Evolutionary conservation across 768 basidiomycete genomes (phyloP), one percentile per base, ranked within the genome.

Genomic region (Sarcodon sp.): DNA sequence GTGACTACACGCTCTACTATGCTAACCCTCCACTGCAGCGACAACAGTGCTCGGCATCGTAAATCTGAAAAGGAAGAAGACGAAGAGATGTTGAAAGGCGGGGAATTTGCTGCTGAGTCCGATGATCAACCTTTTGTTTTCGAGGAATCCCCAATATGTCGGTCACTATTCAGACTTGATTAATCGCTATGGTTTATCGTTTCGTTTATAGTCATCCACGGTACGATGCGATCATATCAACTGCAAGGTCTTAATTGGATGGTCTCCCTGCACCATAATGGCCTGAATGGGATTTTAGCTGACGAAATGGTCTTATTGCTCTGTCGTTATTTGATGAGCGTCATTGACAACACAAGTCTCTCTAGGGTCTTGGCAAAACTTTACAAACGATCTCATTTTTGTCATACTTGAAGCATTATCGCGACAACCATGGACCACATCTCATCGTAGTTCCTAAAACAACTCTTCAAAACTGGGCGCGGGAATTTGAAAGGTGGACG

Each of bases 61-160:
- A 96, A 92, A 63, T 92, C 89, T 0, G 96, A 99, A 64, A 96
- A 96, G 65, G 96, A 99, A 59, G 96, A 98, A 62, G 96, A 98
- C 47, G 92, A 94, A 53, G 94, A 99, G 65, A 58, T 99, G 58
- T 64, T 98, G 37, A 87, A 91, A 58, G 88, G 88, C 43, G 85
- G 83, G 6, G 87, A 89, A 55, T 70, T 80, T 35, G 85, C 77
- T 13, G 79, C 76, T 7, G 84, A 81, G 49, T 88, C 87, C 3
- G 80, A 83, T 53, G 91, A 96, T 55, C 86, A 92, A 51, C 87
- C 93, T 0, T 89, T 80, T 54, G 90, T 97, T 4, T 99, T 98
- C 51, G 92, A 97, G 58, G 82, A 91, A 54, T 92, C 89, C 0
- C 93, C 93, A 0, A 81, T 79, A 57, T 97, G 92, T 97, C 52